Base-by-base conservation (phyloP, 805 yeast genomes). In the Kuraishia capsulata region DNA sequence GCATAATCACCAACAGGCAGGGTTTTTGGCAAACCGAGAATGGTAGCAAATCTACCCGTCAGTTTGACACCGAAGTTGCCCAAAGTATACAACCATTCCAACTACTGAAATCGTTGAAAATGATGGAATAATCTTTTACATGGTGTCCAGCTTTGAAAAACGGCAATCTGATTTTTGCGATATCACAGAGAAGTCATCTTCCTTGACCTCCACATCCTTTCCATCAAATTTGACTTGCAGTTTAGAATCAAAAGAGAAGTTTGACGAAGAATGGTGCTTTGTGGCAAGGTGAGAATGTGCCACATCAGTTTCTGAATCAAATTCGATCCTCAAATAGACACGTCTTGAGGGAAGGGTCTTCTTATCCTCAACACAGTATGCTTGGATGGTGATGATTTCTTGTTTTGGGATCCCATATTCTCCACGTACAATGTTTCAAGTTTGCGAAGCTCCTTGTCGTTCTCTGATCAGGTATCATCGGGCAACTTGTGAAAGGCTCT, bases 381-480 rank as follows among this genome's bases (percentile, higher is more conserved):
- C 40, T 18, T 39, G 42, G n/a, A 37, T 39, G 34, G 37, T 36
- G 9, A 21, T 29, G 36, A 37, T 36, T 31, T 31, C 28, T 21
- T 40, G 31, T 10, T 20, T 31, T 11, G 32, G 21, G 13, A 38
- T 19, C 8, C 29, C 30, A 11, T 38, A 33, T 37, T 20, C 16
- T 11, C 5, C 21, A 13, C 42, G 20, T 10, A 37, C 39, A 4
- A 20, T 36, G 24, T 37, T 40, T 37, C 42, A 31, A 40, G 13
- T 16, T 40, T 25, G 33, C 36, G 20, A 30, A 40, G 18, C 17
- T 40, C 42, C 13, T 40, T 40, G 3, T 37, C 37, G 11, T 14
- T 35, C n/a, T 30, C 23, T 41, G 41, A 40, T n/a, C 38, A 35
- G n/a, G 36, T 39, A 29, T 40, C 43, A 38, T 40, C 43, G 30